phyloP scores from a whole-genome alignment of 2,329 filamentous ascomycete species.

The Byssoonygena ceratinophila region DNA sequence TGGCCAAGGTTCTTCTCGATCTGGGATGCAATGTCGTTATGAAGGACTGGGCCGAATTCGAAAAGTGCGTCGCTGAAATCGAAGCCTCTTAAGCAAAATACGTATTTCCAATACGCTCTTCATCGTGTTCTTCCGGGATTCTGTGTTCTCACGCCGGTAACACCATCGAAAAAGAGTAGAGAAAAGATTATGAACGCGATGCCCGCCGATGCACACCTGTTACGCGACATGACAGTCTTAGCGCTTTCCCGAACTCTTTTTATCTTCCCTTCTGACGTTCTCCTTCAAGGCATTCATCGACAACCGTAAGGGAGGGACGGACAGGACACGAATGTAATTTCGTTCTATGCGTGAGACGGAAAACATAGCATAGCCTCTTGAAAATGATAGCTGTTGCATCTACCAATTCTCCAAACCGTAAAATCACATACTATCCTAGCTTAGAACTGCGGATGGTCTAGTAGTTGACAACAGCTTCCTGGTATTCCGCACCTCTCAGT shows the following conservation, averaged over 20 bases:
- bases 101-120: not conserved
- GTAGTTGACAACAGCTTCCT: no score
- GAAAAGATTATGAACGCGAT: conserved; percentile 1
- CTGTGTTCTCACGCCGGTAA: not conserved
- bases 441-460: no score
- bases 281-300: not conserved
- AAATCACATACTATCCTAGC: no score
- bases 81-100: conserved; percentile 24
- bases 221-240: not conserved
- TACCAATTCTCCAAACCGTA: not conserved
- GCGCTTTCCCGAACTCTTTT: not conserved
- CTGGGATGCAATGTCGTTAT: conserved; percentile 55
- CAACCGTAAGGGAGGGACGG: not conserved
- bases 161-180: not conserved
- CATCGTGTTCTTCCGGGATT: not conserved
- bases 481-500: no score
- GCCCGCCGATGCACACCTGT: conserved; percentile 3
- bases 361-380: conserved; percentile 3
- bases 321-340: not conserved
- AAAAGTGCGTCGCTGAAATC: conserved; percentile 34
- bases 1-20: conserved; percentile 51
- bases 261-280: not conserved
- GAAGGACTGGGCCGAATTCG: conserved; percentile 40
- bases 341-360: conserved; percentile 5
- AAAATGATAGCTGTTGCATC: conserved; percentile 2